Conservation (phyloP, 805 yeast species). For the Candida krabiensis region DNA sequence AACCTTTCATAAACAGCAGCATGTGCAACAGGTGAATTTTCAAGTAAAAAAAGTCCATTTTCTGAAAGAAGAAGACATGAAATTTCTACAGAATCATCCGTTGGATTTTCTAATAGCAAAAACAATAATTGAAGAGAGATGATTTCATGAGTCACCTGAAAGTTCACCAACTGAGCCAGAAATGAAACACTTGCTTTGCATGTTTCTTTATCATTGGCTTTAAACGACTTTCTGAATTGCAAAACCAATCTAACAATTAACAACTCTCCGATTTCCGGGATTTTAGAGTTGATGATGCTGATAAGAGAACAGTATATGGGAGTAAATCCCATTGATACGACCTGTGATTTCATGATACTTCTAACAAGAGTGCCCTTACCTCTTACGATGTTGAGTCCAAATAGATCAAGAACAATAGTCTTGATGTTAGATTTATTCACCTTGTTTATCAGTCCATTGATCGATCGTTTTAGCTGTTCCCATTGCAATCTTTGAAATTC, state of each 20-base stretch:
- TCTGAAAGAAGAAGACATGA: conserved; percentile 48
- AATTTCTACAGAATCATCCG: conserved; percentile 57
- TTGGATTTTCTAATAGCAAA: conserved; percentile 42
- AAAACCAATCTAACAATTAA: conserved; percentile 52
- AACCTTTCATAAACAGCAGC: conserved; percentile 55
- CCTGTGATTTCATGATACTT: conserved; percentile 54
- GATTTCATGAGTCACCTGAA: conserved; percentile 57
- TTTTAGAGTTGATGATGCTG: conserved; percentile 59
- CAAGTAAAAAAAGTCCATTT: conserved; percentile 54
- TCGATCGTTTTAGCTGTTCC: conserved; percentile 48
- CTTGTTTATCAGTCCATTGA: conserved; percentile 50
- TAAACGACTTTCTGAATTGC: conserved; percentile 56
- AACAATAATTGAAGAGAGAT: conserved; percentile 53
- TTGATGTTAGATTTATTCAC: conserved; percentile 48
- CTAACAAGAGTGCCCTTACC: conserved; percentile 64
- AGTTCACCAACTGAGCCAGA: conserved; percentile 63
- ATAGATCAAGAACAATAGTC: conserved; percentile 47
- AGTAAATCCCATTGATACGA: conserved; percentile 38
- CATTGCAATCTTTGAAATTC: conserved; percentile 56
- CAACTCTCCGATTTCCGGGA: conserved; percentile 68
- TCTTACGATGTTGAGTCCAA: conserved; percentile 56
- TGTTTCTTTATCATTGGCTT: conserved; percentile 42
- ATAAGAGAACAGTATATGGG: conserved; percentile 57
- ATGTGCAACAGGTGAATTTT: conserved; percentile 32
- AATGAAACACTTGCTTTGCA: conserved; percentile 49